These are phyloP conservation scores for Vigna angularis DNA, from an alignment of 306 rosid genomes.

Conservation along the genomic window DNA sequence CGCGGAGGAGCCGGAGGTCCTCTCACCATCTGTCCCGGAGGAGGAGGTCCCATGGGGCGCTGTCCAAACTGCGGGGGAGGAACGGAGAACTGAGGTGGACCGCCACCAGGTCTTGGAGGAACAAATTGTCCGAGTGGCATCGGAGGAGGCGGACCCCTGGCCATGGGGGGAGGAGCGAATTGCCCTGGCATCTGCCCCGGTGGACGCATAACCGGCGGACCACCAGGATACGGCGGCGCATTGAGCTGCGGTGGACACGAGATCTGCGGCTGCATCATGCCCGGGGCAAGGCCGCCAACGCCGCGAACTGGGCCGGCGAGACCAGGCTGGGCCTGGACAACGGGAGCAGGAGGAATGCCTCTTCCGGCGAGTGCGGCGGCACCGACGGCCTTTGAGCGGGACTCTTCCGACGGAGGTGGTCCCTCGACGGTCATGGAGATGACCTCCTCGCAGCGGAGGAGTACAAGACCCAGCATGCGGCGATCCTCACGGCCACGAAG, in stretches of 20 bases:
- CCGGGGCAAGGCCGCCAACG: constrained; percentile 94
- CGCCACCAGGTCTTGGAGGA: no score
- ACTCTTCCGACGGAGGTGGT: constrained; percentile 94
- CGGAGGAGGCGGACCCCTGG: constrained; percentile 73
- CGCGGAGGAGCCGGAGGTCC: no score
- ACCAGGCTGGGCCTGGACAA: constrained; percentile 91
- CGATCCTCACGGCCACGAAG: constrained; percentile 96
- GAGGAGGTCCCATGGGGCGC: no score
- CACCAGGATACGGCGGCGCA: constrained; percentile 75
- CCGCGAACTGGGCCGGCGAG: constrained; percentile 95
- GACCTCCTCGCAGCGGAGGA: constrained; percentile 99
- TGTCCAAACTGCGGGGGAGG: no score
- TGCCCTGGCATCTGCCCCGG: constrained; percentile 74
- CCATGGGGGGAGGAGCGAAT: constrained; percentile 70
- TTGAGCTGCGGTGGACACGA: constrained; percentile 77
- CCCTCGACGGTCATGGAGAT: constrained; percentile 99
- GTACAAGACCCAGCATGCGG: constrained; percentile 95
- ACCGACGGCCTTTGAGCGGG: constrained; percentile 81
- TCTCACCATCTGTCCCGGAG: no score
- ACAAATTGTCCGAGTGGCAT: constrained; percentile 76
- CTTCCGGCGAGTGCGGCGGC: constrained; percentile 88
- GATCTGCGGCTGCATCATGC: constrained; percentile 99
- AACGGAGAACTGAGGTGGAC: no score
- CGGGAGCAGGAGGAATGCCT: constrained; percentile 81
- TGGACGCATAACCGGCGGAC: constrained; percentile 76